Evolutionary conservation across 371 early-diverging fungal species (phyloP), one percentile per base, ranked within the genome.

Genomic region (Mortierella sp.): DNA sequence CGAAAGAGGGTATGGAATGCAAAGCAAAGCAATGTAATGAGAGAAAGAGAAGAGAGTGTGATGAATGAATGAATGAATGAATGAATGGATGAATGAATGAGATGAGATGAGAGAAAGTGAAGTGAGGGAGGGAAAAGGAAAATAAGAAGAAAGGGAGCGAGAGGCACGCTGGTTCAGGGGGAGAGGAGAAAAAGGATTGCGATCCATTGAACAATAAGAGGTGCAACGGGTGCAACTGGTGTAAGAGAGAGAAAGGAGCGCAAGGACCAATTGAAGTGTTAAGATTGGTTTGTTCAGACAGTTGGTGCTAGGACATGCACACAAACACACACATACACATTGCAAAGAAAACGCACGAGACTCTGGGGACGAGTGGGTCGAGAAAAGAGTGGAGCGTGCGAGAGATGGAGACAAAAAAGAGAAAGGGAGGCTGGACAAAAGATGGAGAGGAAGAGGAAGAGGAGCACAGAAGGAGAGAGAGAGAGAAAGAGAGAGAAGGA

Each of bases 341-440:
- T 38, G 42, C 42, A 38, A 38, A 38, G 42, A 38, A 38, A 38
- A 38, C 1, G 5, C 42, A 54, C 54, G 54, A 21, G 54, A 54
- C 21, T 54, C 9, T 48, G 48, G 16, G 54, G 54, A 13, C 54
- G 24, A 54, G 54, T 16, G 70, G 50, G 42, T 21, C 44, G 76
- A 76, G 54, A 68, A 55, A 55, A 55, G 54, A 34, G 55, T 44
- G 38, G 68, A 70, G 52, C 21, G 52, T 65, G 75, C 26, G 68
- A 38, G 42, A 38, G 5, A 38, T 38, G n/a, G n/a, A 38, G 26
- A 19, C 11, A 42, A 21, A 45, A 34, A 31, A 47, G 38, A 65
- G 63, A 14, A 50, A 9, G 38, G n/a, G 71, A 70, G 71, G 19
- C 19, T 21, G 10, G 45, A 60, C 45, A 16, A 38, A 45, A 14